Evolutionary conservation across 495 filamentous ascomycete species (phyloP).

Genomic region (Penicillium bialowiezense): DNA sequence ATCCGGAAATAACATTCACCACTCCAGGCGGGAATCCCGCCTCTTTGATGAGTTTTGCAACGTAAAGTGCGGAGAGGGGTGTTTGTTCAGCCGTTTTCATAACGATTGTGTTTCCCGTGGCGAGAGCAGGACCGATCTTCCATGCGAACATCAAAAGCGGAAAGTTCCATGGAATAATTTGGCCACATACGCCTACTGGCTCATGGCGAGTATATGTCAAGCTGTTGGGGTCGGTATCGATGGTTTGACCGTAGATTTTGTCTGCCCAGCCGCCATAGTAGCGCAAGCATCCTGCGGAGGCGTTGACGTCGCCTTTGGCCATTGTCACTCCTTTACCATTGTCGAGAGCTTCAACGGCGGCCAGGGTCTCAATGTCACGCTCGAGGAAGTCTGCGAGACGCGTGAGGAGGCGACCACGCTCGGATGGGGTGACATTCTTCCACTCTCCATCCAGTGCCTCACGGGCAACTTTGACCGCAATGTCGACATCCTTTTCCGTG

Average conservation of each 20-base stretch:
- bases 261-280: conserved; percentile 8
- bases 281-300: conserved; percentile 55
- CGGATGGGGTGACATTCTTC: conserved; percentile 1
- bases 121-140: conserved; percentile 82
- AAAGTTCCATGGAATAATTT: conserved; percentile 91
- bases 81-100: conserved; percentile 3
- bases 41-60: conserved; percentile 13
- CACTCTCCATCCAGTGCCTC: conserved; percentile 1
- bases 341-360: conserved; percentile 4
- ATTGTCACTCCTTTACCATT: conserved; percentile 6
- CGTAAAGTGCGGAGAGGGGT: background rate
- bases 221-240: conserved; percentile 69
- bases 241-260: conserved; percentile 74
- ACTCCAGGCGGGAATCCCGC: conserved; percentile 90
- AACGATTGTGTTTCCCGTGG: conserved; percentile 1
- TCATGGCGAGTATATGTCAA: conserved; percentile 80
- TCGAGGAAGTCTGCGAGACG: conserved; percentile 4
- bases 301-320: conserved; percentile 2
- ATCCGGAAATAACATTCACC: conserved; percentile 81
- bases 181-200: conserved; percentile 73
- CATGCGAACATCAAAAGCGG: conserved; percentile 82
- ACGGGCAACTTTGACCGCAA: conserved; percentile 2
- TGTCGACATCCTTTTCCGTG: conserved; percentile 1
- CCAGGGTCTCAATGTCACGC: conserved; percentile 2
- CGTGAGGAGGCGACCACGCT: conserved; percentile 2